These are phyloP conservation scores for Termitomyces sp. DNA, from an alignment of 768 basidiomycete species.

Conservation along the genomic window DNA sequence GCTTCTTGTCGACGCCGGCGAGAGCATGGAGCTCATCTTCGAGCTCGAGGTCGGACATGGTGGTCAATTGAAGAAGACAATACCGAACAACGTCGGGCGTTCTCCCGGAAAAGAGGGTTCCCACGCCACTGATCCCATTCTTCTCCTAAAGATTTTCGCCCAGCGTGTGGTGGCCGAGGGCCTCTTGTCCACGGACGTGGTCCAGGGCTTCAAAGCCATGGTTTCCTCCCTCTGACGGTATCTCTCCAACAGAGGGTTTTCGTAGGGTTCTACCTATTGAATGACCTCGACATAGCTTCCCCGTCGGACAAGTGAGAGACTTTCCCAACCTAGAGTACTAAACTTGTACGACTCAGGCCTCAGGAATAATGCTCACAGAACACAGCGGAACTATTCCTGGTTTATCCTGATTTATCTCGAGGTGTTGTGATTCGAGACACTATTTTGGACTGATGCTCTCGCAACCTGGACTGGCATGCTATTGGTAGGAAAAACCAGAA, in stretches of 20 bases:
- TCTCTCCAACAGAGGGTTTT: background rate
- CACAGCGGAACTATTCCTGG: background rate
- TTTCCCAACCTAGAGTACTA: too few species aligned
- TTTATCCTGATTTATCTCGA: background rate
- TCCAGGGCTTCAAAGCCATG: background rate
- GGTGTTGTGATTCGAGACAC: too few species aligned
- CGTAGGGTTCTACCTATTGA: too few species aligned
- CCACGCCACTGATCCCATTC: slow-evolving; percentile 6
- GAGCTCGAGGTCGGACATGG: slow-evolving; percentile 48
- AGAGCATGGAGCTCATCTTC: slow-evolving; percentile 81
- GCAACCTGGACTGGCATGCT: background rate
- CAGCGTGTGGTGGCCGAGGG: too few species aligned
- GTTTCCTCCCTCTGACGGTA: background rate
- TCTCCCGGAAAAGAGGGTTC: background rate
- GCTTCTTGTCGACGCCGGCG: slow-evolving; percentile 69
- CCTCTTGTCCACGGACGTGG: background rate
- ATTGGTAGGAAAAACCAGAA: background rate
- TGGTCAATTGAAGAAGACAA: slow-evolving; percentile 5
- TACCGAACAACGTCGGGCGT: background rate
- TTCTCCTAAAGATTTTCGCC: background rate
- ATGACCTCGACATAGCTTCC: background rate
- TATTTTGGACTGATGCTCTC: background rate
- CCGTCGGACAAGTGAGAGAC: background rate
- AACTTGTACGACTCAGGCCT: too few species aligned
- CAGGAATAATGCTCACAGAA: too few species aligned